These are phyloP conservation scores for Vaccinium macrocarpon DNA, from an alignment of 148 eudicot genomes.

Conservation along the genomic window DNA sequence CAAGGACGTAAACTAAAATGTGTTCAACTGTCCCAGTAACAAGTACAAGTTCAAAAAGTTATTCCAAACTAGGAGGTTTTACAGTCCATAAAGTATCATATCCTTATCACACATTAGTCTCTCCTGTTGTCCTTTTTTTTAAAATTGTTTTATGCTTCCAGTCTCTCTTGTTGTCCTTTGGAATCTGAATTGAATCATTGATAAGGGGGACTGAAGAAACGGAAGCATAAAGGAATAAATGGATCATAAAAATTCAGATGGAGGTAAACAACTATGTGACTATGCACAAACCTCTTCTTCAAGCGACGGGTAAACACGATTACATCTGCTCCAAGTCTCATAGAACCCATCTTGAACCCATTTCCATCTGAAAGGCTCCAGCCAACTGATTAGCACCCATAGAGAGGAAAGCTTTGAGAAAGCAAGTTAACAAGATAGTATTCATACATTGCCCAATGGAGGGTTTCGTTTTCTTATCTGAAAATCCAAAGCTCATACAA, in stretches of 20 bases:
- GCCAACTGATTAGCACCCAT: conserved; percentile 6
- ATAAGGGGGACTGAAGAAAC: background rate
- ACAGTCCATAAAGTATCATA: background rate
- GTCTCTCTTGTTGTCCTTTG: background rate
- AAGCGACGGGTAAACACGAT: conserved; percentile 52
- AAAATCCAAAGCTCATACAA: conserved; percentile 79
- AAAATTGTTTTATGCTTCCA: background rate
- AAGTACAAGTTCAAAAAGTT: background rate
- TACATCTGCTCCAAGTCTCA: conserved; percentile 81
- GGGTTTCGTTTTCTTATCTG: conserved; percentile 49
- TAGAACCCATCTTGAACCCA: conserved; percentile 75
- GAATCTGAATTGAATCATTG: background rate
- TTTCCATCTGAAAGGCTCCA: conserved; percentile 59
- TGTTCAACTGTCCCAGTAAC: background rate
- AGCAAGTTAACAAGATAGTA: background rate
- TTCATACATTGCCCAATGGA: conserved; percentile 63
- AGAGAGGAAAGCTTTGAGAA: conserved; percentile 6
- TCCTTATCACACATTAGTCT: background rate
- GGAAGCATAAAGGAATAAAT: background rate
- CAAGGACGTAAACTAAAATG: background rate
- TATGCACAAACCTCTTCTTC: conserved; percentile 30
- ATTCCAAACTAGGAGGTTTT: background rate
- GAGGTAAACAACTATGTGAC: background rate
- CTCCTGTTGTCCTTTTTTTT: background rate
- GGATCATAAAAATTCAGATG: background rate